Base-by-base conservation (phyloP, 805 yeast species). In the Torulaspora microellipsoides region DNA sequence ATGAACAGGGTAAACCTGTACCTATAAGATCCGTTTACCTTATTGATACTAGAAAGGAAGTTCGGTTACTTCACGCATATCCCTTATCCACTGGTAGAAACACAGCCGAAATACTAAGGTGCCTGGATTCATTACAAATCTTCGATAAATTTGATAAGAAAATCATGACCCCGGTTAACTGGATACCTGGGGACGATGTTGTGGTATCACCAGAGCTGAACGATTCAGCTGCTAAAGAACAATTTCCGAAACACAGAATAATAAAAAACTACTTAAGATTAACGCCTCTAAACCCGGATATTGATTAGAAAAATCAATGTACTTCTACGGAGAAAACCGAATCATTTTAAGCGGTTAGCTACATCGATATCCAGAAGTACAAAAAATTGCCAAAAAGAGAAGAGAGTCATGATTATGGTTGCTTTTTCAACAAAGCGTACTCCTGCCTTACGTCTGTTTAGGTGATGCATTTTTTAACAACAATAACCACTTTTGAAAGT, bases 41-140 rank as follows among this genome's bases (percentile, higher is more conserved):
- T 55, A 81, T 83, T 61, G 88, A 82, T 64, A 85, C 86, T 45
- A 61, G 68, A 45, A 80, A 81, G 66, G 79, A 73, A 53, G 71
- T 82, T 46, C 71, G 88, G 64, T 69, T 81, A 58, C 76, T 72
- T 45, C 69, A 83, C 64, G 68, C 85, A 17, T 83, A 82, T 64
- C 89, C 88, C 31, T 83, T 87, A 33, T 78, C 85, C 9, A 77
- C 83, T 31, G 88, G 89, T 50, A 73, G 89, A 70, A 82, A 82
- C 72, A 78, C 88, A 17, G 83, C 86, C 40, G 89, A 82, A 62
- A 79, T 82, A 32, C 71, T 83, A 59, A 70, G 89, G 65, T 83
- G 78, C 35, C 70, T 82, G 52, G 88, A 82, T 62, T 80, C 87
- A 15, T 71, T 83, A 56, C 87, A 82, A 64, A 70, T 75, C 46